Percentiles rank a stretch among this genome's conserved stretches.
Evolutionary conservation across 495 filamentous ascomycete genomes (phyloP).

Genomic region (Hyaloscypha bicolor): DNA sequence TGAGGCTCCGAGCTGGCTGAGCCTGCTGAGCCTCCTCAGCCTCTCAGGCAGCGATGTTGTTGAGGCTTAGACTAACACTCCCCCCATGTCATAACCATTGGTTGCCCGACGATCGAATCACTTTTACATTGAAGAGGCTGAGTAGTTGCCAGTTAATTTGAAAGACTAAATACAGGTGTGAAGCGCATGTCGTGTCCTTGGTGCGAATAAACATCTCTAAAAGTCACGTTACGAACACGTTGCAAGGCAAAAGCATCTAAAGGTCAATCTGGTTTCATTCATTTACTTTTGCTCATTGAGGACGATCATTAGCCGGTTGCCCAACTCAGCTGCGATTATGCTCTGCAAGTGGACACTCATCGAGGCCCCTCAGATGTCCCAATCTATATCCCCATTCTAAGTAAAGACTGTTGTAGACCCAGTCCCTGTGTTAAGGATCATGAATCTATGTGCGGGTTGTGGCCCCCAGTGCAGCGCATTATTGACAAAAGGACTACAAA

Average conservation of each 20-base stretch:
- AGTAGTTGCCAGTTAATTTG: not conserved
- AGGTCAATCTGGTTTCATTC: not conserved
- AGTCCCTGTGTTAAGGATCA: conserved; percentile 3
- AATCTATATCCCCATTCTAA: conserved; percentile 7
- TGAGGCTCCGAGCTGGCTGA: not conserved
- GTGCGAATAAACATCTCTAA: too few species aligned
- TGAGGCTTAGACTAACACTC: not conserved
- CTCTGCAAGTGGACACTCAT: not conserved
- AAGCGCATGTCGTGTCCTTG: too few species aligned
- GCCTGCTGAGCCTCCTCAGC: not conserved
- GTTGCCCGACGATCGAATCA: not conserved
- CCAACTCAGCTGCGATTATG: not conserved
- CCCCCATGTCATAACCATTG: not conserved
- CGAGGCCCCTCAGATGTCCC: not conserved
- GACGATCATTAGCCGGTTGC: conserved; percentile 1
- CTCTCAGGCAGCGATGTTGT: not conserved
- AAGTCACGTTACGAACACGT: too few species aligned
- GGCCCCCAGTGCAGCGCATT: not conserved
- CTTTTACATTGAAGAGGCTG: not conserved
- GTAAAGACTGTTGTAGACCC: conserved; percentile 19
- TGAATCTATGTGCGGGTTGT: not conserved
- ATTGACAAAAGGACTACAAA: conserved; percentile 5
- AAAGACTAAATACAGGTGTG: too few species aligned
- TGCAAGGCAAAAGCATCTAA: not conserved
- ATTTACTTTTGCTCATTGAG: not conserved